A percentile compares a stretch with the other conserved stretches of the same genome.
Conservation (phyloP, 805 yeast species). For the Yamadazyma phyllophila region DNA sequence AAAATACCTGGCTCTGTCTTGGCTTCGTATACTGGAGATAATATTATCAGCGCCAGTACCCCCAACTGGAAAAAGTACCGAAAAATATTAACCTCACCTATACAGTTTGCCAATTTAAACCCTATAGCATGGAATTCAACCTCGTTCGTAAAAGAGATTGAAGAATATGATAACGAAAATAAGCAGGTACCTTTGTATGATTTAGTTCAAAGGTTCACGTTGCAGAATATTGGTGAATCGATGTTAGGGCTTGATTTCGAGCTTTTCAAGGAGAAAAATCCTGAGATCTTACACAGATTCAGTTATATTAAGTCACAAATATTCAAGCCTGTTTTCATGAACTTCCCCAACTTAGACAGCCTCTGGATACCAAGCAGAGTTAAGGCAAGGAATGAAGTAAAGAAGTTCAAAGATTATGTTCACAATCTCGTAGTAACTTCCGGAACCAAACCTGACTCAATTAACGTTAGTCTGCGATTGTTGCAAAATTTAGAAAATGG, state of each 20-base stretch:
- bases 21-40: constrained; percentile 58
- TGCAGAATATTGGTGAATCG: constrained; percentile 51
- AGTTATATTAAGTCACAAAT: constrained; percentile 49
- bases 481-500: constrained; percentile 38
- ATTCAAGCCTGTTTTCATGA: constrained; percentile 52
- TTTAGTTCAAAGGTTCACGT: constrained; percentile 37
- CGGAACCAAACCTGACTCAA: constrained; percentile 7
- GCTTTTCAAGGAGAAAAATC: constrained; percentile 19
- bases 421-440: constrained; percentile 28
- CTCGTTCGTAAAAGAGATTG: constrained; percentile 8
- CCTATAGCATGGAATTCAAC: constrained; percentile 40
- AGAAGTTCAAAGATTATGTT: constrained; percentile 36
- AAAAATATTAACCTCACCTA: constrained; percentile 41
- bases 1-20: constrained; percentile 56
- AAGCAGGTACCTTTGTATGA: constrained; percentile 29
- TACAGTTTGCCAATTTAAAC: constrained; percentile 46
- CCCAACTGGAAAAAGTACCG: constrained; percentile 50
- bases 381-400: constrained; percentile 43
- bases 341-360: constrained; percentile 53
- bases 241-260: constrained; percentile 47
- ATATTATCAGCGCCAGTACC: constrained; percentile 59
- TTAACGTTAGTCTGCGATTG: constrained; percentile 40
- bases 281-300: constrained; percentile 37
- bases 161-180: background rate
- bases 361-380: constrained; percentile 48